These are phyloP conservation scores for Meyerozyma carpophila DNA, from an alignment of 1,139 yeast genomes.

Conservation along the genomic window DNA sequence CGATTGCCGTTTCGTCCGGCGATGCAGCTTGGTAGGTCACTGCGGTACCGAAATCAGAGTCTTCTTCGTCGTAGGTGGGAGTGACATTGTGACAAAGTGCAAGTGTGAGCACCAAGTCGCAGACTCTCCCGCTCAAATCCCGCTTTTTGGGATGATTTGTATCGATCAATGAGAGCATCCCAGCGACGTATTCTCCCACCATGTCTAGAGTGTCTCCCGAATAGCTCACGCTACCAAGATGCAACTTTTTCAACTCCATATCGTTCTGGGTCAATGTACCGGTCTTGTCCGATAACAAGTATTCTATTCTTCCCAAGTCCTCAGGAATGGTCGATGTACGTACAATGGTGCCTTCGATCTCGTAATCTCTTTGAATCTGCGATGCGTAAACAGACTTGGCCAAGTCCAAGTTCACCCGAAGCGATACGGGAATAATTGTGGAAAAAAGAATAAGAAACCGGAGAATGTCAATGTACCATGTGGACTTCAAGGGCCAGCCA, in stretches of 20 bases:
- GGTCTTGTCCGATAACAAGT: conserved; percentile 87
- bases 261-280: conserved; percentile 98
- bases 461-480: conserved; percentile 89
- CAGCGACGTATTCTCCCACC: conserved; percentile 62
- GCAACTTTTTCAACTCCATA: conserved; percentile 93
- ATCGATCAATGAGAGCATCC: conserved; percentile 17
- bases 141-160: conserved; percentile 23
- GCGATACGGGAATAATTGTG: conserved; percentile 91
- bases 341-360: conserved; percentile 83
- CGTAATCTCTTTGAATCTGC: conserved; percentile 82
- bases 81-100: conserved; percentile 97
- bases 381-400: conserved; percentile 96
- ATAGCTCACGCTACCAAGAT: conserved; percentile 87
- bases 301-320: conserved; percentile 93
- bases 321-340: conserved; percentile 98
- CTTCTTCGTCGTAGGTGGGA: conserved; percentile 57
- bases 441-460: conserved; percentile 87
- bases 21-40: conserved; percentile 94
- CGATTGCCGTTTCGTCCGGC: conserved; percentile 97
- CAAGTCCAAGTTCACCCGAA: conserved; percentile 89
- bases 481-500: conserved; percentile 57
- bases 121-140: conserved; percentile 69
- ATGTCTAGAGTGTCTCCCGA: conserved; percentile 91
- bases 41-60: conserved; percentile 34
- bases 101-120: conserved; percentile 74